Conservation (phyloP, 2,329 filamentous ascomycete genomes). For the Botrytis byssoidea region DNA sequence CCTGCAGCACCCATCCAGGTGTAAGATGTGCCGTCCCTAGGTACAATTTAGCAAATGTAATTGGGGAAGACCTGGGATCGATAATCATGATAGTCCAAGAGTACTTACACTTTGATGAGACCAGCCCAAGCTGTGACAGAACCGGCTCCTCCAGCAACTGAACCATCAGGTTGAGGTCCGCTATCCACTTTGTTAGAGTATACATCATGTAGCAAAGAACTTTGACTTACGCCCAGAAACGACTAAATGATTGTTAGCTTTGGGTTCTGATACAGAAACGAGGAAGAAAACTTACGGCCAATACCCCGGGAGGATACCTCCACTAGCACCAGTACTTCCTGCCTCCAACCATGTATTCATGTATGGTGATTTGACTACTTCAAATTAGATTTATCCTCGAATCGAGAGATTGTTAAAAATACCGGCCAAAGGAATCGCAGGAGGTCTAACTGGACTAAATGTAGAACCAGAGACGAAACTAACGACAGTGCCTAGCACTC, state of each 20-base stretch:
- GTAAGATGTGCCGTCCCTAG: conserved; percentile 55
- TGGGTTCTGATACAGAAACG: background rate
- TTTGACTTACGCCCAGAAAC: conserved; percentile 35
- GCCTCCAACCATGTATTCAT: conserved; percentile 70
- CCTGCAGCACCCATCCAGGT: conserved; percentile 66
- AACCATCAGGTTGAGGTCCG: conserved; percentile 31
- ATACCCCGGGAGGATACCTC: conserved; percentile 62
- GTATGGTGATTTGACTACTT: conserved; percentile 64
- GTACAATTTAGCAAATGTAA: background rate
- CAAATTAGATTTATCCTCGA: background rate
- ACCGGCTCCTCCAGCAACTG: conserved; percentile 43
- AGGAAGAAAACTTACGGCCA: conserved; percentile 29
- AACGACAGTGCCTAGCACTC: conserved; percentile 17
- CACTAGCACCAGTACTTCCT: conserved; percentile 59
- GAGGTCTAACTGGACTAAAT: conserved; percentile 64
- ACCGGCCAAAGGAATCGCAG: conserved; percentile 67
- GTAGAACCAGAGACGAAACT: conserved; percentile 44
- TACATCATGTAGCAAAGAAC: background rate
- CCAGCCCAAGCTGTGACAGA: conserved; percentile 65
- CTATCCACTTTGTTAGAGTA: conserved; percentile 20
- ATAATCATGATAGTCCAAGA: background rate
- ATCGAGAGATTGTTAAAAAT: background rate
- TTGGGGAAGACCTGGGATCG: background rate
- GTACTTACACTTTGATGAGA: conserved; percentile 56
- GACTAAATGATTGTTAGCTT: conserved; percentile 29